Evolutionary conservation across 805 yeast genomes (phyloP).

Genomic region (Hemisphaericaspora nanyangensis): DNA sequence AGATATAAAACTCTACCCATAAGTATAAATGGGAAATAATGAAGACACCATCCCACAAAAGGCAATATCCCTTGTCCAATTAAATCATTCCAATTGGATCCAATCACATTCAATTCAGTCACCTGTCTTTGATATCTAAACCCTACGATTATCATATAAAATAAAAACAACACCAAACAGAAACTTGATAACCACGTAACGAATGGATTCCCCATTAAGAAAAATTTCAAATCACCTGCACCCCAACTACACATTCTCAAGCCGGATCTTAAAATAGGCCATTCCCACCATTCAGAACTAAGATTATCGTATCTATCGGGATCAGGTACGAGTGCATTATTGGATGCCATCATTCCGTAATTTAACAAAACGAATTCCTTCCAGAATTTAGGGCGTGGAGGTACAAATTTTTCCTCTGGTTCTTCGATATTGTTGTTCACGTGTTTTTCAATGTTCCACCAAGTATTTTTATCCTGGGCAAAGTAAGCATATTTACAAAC

Average conservation of each 20-base stretch:
- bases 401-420: constrained; percentile 28
- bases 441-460: constrained; percentile 82
- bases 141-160: constrained; percentile 15
- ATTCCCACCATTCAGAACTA: constrained; percentile 78
- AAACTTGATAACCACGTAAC: constrained; percentile 57
- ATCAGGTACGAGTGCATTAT: constrained; percentile 79
- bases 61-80: constrained; percentile 33
- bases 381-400: constrained; percentile 51
- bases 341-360: constrained; percentile 85
- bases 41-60: constrained; percentile 37
- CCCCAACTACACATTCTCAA: constrained; percentile 76
- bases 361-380: constrained; percentile 73
- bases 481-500: constrained; percentile 57
- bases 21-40: constrained; percentile 36
- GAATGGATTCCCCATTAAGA: constrained; percentile 72
- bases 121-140: constrained; percentile 33
- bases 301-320: constrained; percentile 67
- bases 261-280: constrained; percentile 80
- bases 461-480: constrained; percentile 56
- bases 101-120: constrained; percentile 17
- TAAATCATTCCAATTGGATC: constrained; percentile 23
- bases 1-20: constrained; percentile 44
- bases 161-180: constrained; percentile 17
- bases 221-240: constrained; percentile 55
- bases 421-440: constrained; percentile 43